phyloP scores from a whole-genome alignment of 495 filamentous ascomycete species.

The Talaromyces wortmannii region DNA sequence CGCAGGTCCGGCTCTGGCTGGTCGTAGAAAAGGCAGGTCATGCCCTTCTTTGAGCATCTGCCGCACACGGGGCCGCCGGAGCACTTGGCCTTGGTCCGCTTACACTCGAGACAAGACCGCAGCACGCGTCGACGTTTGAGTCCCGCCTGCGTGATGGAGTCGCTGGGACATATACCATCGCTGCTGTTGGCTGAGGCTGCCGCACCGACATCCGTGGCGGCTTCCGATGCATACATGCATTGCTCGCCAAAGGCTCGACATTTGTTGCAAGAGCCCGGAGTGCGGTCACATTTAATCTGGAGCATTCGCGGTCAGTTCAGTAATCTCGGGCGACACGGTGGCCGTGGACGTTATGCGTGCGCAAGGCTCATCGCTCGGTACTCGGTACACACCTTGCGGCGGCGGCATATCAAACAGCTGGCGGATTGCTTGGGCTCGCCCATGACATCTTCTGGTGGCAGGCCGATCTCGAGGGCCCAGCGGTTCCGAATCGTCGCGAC shows the following conservation, averaged over 20 bases:
- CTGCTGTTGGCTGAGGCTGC: not conserved
- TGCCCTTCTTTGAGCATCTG: not conserved
- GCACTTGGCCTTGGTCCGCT: not conserved
- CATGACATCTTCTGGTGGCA: not conserved
- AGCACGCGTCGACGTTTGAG: not conserved
- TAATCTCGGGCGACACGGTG: not conserved
- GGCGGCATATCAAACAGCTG: not conserved
- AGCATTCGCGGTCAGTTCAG: not conserved
- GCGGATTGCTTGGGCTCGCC: not conserved
- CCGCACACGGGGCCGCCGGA: not conserved
- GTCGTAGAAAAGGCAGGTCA: not conserved
- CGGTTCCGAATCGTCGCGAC: not conserved
- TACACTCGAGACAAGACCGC: constrained; percentile 1
- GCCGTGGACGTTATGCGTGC: not conserved
- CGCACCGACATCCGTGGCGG: not conserved
- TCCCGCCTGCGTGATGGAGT: not conserved
- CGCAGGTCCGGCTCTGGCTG: not conserved
- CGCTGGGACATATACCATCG: not conserved
- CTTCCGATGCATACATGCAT: not conserved
- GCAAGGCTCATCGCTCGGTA: too few species aligned
- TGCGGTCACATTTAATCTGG: constrained; percentile 1
- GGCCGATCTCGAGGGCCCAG: not conserved
- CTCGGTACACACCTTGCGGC: not conserved
- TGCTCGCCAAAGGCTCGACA: not conserved
- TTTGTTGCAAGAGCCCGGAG: not conserved